Evolutionary conservation across 768 basidiomycete species (phyloP), one percentile per base, ranked within the genome.

Genomic region (Collybia mongolica): DNA sequence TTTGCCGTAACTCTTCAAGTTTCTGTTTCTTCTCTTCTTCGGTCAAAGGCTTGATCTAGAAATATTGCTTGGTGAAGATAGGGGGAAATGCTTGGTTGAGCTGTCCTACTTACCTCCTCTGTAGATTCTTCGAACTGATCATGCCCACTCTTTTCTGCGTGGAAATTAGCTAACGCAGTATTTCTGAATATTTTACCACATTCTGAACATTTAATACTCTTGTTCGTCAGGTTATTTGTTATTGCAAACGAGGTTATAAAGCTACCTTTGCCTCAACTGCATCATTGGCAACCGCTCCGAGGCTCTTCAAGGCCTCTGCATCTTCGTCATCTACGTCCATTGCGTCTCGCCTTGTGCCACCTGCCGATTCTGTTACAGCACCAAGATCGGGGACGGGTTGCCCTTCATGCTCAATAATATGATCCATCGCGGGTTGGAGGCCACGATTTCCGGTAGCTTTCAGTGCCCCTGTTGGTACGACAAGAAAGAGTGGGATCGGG

Each of bases 101-200:
- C 5, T 11, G 15, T 23, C 2, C 35, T 18, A 43, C 36, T 32
- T 14, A 91, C 93, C 79, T 98, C 96, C 61, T 98, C 94, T 0
- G 84, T 90, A 1, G 90, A 93, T 62, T 98, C 96, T 64, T 97
- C 95, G 55, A 98, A 98, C 57, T 94, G 86, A 66, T 93, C 86
- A 64, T 99, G 96, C 0, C 96, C 96, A 57, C 85, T 90, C 74
- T 93, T 93, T 68, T 95, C 93, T 0, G 93, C 95, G 60, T 97
- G 95, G 67, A 83, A 96, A 57, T 91, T 90, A 12, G 92, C 95
- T 14, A 96, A 73, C 2, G 90, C 90, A 0, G 90, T 87, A 58
- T 91, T 93, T 61, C 70, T 75, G 76, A 97, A 97, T 19, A 83
- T 75, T 72, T 97, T 97, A 53, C 86, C 82, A 65, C 94, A 96